Percentiles rank a stretch among this genome's conserved stretches.
These are phyloP conservation scores for Leavenworthia alabamica DNA, from an alignment of 345 rosid genomes.

Conservation along the genomic window DNA sequence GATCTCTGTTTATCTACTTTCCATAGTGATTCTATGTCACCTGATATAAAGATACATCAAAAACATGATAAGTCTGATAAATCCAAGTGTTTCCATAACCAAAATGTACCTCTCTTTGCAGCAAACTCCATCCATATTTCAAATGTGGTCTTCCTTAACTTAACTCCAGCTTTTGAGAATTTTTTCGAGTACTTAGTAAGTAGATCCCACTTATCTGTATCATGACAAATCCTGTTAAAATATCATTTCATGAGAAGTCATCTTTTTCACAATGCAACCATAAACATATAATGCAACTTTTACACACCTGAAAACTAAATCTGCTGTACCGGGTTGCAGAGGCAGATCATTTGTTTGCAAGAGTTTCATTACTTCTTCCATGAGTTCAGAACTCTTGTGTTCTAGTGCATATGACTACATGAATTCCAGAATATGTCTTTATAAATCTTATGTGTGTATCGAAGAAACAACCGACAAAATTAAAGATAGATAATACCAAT, in stretches of 20 bases:
- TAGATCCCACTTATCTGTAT: slow-evolving; percentile 56
- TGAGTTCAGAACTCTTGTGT: slow-evolving; percentile 44
- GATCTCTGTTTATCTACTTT: slow-evolving; percentile 68
- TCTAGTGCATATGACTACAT: slow-evolving; percentile 60
- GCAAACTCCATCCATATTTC: slow-evolving; percentile 82
- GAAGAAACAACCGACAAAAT: neutral
- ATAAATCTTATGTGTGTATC: neutral
- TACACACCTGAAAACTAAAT: slow-evolving; percentile 67
- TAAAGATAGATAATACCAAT: slow-evolving; percentile 42
- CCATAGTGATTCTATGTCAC: slow-evolving; percentile 72
- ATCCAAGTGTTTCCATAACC: neutral
- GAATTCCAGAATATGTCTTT: neutral
- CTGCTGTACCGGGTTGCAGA: slow-evolving; percentile 74
- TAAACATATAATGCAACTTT: neutral
- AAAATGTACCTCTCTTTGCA: slow-evolving; percentile 52
- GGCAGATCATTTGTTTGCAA: slow-evolving; percentile 53
- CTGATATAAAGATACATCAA: slow-evolving; percentile 25
- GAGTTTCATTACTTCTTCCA: slow-evolving; percentile 65
- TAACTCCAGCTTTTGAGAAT: slow-evolving; percentile 62
- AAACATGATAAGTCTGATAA: neutral
- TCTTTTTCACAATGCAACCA: neutral
- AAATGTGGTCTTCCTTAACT: slow-evolving; percentile 57
- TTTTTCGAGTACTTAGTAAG: slow-evolving; percentile 51
- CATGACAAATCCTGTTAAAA: slow-evolving; percentile 59
- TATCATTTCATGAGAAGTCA: neutral